These are phyloP conservation scores for Pseudogymnoascus sp. DNA, from an alignment of 2,329 filamentous ascomycete genomes.

Conservation along the genomic window DNA sequence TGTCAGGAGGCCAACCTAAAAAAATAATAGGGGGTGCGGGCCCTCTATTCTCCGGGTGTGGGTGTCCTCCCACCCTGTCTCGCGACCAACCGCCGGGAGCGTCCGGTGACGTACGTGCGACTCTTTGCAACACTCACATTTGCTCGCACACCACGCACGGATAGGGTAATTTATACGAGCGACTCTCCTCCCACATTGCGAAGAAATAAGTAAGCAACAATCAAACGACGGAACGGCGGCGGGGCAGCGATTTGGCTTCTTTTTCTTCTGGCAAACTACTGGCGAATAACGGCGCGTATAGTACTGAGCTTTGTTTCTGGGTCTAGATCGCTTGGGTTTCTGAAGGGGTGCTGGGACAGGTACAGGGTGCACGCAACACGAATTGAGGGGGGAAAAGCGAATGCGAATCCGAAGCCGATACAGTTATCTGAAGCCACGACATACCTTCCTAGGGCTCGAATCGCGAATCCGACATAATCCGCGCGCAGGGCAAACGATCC, in stretches of 20 bases:
- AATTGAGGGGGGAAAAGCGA: not conserved
- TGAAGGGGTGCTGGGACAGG: not conserved
- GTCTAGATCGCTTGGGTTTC: not conserved
- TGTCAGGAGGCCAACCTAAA: not conserved
- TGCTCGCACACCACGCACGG: not conserved
- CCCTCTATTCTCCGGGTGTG: not conserved
- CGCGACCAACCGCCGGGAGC: not conserved
- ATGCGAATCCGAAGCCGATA: not conserved
- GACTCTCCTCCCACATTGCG: too few relatives aligned
- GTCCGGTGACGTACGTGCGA: not conserved
- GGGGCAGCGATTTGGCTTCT: too few relatives aligned
- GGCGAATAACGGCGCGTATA: too few relatives aligned
- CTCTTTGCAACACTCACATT: too few relatives aligned
- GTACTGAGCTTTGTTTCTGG: too few relatives aligned
- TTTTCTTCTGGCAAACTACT: too few relatives aligned
- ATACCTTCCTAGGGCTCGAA: not conserved
- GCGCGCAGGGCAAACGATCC: not conserved
- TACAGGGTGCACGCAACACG: not conserved
- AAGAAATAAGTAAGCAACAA: too few relatives aligned
- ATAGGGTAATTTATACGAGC: not conserved
- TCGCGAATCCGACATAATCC: not conserved
- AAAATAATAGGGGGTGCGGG: not conserved
- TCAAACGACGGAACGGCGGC: too few relatives aligned
- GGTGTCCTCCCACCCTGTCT: too few relatives aligned
- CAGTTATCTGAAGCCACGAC: not conserved